Evolutionary conservation across 1,139 yeast species (phyloP).

Genomic region (Magnusiomyces paraingens): DNA sequence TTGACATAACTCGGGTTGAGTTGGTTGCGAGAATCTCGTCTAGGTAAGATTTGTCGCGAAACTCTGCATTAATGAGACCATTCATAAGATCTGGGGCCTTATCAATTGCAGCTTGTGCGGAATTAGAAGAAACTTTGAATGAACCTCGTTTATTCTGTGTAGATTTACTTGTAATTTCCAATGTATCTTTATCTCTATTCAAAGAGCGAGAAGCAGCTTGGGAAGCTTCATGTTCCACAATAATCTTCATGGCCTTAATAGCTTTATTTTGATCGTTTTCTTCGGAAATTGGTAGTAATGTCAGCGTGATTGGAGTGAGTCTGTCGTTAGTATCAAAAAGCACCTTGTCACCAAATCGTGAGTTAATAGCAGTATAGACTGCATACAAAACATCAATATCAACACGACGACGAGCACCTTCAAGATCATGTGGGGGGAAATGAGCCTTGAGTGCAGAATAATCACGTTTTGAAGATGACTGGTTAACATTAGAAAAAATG

Average conservation of each 20-base stretch:
- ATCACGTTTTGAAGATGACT: conserved; percentile 8
- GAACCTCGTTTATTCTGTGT: no score
- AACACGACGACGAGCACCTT: conserved; percentile 7
- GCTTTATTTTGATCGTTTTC: conserved; percentile 17
- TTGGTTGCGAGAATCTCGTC: background rate
- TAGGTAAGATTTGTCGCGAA: no score
- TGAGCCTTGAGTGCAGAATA: conserved; percentile 12
- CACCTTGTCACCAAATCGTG: conserved; percentile 13
- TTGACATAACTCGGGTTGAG: background rate
- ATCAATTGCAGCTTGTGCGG: conserved; percentile 3
- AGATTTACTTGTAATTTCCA: no score
- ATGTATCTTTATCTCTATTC: no score
- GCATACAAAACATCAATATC: conserved; percentile 12
- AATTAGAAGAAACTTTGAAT: conserved; percentile 7
- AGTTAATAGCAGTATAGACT: conserved; percentile 16
- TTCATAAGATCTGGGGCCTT: background rate
- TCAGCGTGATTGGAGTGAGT: conserved; percentile 10
- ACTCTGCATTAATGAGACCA: no score
- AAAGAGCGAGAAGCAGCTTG: no score
- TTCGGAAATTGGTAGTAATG: conserved; percentile 12
- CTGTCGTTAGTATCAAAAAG: conserved; percentile 12
- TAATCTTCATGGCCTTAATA: conserved; percentile 6
- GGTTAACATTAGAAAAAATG: conserved; percentile 12
- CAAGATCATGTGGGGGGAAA: conserved; percentile 17
- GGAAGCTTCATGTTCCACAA: background rate